Evolutionary conservation across 495 filamentous ascomycete genomes (phyloP).

Genomic region (Mytilinidion resinicola): DNA sequence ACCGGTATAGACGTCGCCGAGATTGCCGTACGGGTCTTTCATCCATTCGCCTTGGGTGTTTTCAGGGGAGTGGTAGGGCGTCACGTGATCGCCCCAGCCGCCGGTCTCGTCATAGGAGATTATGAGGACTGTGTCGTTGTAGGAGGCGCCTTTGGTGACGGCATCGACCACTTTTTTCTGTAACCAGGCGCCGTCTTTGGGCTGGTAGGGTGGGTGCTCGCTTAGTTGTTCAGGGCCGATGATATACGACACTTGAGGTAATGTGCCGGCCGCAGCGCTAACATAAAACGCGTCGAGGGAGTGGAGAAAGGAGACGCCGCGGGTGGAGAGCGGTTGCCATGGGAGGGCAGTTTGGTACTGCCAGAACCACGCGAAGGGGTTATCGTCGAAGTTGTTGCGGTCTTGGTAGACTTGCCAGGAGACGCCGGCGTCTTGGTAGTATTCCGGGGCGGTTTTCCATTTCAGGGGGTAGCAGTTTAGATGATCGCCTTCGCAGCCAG

Average conservation of each 20-base stretch:
- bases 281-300: constrained; percentile 47
- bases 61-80: constrained; percentile 47
- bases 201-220: constrained; percentile 49
- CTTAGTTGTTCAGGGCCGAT: constrained; percentile 48
- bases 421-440: constrained; percentile 48
- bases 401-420: constrained; percentile 52
- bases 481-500: constrained; percentile 42
- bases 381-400: constrained; percentile 51
- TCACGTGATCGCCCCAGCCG: constrained; percentile 51
- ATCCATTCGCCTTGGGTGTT: constrained; percentile 52
- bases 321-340: constrained; percentile 36
- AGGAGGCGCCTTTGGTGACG: constrained; percentile 46
- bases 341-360: constrained; percentile 44
- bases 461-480: constrained; percentile 51
- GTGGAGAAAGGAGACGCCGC: constrained; percentile 41
- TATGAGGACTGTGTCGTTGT: constrained; percentile 45
- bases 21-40: constrained; percentile 44
- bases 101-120: constrained; percentile 53
- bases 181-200: constrained; percentile 52
- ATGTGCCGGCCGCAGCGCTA: constrained; percentile 45
- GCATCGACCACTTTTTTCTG: constrained; percentile 50
- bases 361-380: constrained; percentile 49
- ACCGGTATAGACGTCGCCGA: constrained; percentile 46
- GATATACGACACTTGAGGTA: constrained; percentile 50
- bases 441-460: constrained; percentile 50